Percentiles rank a stretch among this genome's conserved stretches.
phyloP scores from a whole-genome alignment of 2,329 filamentous ascomycete species.

The Fonsecaea monophora region DNA sequence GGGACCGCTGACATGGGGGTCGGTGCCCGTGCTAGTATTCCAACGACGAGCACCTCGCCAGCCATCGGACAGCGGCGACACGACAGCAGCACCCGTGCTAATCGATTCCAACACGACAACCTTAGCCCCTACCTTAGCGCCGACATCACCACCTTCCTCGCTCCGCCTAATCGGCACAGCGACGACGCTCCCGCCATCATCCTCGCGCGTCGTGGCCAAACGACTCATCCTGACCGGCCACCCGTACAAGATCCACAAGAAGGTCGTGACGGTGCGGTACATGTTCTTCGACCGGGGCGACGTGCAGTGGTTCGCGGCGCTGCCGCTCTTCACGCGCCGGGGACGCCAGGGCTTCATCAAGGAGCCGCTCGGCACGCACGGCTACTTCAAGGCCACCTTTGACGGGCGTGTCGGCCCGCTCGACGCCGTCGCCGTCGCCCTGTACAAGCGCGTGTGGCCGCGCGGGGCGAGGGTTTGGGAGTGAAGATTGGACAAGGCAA shows the following conservation, averaged over 20 bases:
- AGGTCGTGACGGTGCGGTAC: conserved; percentile 93
- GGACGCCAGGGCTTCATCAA: conserved; percentile 91
- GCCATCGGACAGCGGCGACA: not conserved
- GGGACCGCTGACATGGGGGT: conserved; percentile 89
- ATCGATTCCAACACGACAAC: conserved; percentile 54
- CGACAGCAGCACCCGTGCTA: conserved; percentile 21
- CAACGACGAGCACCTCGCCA: conserved; percentile 50
- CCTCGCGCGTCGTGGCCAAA: conserved; percentile 84
- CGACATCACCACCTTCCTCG: conserved; percentile 55
- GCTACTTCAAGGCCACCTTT: conserved; percentile 99
- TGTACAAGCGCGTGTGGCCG: conserved; percentile 87
- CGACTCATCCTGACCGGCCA: conserved; percentile 92
- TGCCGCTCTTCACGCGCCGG: conserved; percentile 91
- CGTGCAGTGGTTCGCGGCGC: conserved; percentile 95
- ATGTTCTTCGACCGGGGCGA: conserved; percentile 99
- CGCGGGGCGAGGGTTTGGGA: conserved; percentile 60
- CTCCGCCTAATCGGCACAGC: conserved; percentile 84
- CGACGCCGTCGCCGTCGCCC: conserved; percentile 87
- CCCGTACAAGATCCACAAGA: conserved; percentile 98
- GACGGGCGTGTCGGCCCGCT: conserved; percentile 95
- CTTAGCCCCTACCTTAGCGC: conserved; percentile 49
- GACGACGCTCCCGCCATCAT: conserved; percentile 79
- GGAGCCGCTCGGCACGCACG: conserved; percentile 92
- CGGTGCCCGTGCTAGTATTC: conserved; percentile 89
- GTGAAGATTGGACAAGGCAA: no score